Base-by-base conservation (phyloP, 352 stramenopile species). In the Globisporangium megalacanthum region DNA sequence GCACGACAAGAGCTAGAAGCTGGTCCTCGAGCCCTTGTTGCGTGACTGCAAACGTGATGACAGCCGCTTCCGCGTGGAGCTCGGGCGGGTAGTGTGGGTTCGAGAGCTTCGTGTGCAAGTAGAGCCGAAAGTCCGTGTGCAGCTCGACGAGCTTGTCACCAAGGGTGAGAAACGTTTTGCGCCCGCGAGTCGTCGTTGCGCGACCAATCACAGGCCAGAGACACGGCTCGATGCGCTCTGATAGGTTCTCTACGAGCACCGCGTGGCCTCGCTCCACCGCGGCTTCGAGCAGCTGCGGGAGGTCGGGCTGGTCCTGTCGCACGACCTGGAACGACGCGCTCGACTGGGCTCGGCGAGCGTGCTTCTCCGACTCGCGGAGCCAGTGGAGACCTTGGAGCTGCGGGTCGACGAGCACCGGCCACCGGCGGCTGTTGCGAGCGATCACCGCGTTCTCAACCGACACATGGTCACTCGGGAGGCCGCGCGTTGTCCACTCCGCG, bases 41-140 rank as follows among this genome's bases (percentile, higher is more conserved):
- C 2, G 92, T 97, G 33, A 97, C 90, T 4, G 88, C 78, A 69
- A 97, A 98, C 61, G 97, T 97, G 50, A 98, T 86, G 33, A 97
- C 64, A 9, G 89, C 94, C 5, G 86, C 92, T 62, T 97, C 88
- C 11, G 90, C 90, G 59, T 97, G 89, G 6, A 98, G 52, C 58
- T 97, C 92, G 0, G 92, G 90, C 15, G 87, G 87, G 37, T 94
- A 97, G 61, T 97, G 89, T 14, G 92, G 92, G 36, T 97, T 97
- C n/a, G 84, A 94, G 0, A 97, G 72, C 56, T 96, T 98, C 1
- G 92, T 98, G 60, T 97, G 92, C 7, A 98, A 56, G 55, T 96
- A 96, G 6, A 98, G 52, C 11, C 76, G 68, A 49, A 97, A 97
- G 17, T 85, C 66, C 2, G 65, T 29, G 56, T 94, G 77, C 29